Evolutionary conservation across 1,284 basidiomycete genomes (phyloP).

Genomic region (Porogramme epimiltina): DNA sequence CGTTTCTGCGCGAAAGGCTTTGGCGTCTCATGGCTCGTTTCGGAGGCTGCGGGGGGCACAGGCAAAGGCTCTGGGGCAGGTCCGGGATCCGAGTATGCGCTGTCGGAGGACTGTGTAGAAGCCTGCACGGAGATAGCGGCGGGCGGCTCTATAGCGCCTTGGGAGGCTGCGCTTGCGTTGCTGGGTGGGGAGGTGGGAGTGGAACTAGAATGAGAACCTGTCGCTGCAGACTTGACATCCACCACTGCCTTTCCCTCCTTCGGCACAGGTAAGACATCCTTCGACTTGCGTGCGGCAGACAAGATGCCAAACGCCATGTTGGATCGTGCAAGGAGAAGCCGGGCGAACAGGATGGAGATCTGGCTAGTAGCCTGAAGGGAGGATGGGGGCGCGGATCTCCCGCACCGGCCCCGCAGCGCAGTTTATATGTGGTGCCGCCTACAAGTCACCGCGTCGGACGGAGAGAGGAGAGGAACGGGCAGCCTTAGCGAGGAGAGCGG

Average conservation of each 20-base stretch:
- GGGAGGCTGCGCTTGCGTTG: too few relatives aligned
- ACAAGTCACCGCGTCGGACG: neutral
- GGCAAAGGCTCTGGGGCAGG: too few relatives aligned
- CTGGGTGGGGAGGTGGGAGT: neutral
- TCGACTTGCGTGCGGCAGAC: constrained; percentile 8
- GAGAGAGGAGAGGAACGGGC: neutral
- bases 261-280: neutral
- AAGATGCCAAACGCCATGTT: constrained; percentile 10
- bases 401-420: neutral
- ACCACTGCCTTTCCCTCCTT: constrained; percentile 1
- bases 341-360: neutral
- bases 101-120: too few relatives aligned
- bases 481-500: neutral
- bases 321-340: neutral
- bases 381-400: too few relatives aligned
- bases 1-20: constrained; percentile 21
- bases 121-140: too few relatives aligned
- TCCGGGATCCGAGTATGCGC: too few relatives aligned
- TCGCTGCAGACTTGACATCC: neutral
- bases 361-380: too few relatives aligned
- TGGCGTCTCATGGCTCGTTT: neutral
- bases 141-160: too few relatives aligned
- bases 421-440: neutral
- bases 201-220: neutral
- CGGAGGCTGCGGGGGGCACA: neutral